Evolutionary conservation across 495 filamentous ascomycete genomes (phyloP), one percentile per base, ranked within the genome.

Genomic region (Mycothermus thermophilus): DNA sequence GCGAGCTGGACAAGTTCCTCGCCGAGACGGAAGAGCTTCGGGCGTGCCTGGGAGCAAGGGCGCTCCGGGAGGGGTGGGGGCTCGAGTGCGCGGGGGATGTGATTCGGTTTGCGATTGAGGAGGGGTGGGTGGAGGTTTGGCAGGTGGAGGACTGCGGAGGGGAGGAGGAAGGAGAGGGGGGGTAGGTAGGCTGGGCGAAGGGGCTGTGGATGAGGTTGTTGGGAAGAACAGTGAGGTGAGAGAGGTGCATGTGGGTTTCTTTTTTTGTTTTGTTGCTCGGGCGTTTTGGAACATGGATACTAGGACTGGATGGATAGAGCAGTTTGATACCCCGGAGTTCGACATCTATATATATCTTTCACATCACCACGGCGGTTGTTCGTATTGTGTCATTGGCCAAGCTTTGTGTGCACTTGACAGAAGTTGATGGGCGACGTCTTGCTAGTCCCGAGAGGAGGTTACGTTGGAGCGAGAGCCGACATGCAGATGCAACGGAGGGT

Each of bases 81-180:
- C 66, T 67, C 41, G 47, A 39, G 14, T 53, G 58, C 27, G 64
- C 63, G 1, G 60, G 47, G 17, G 63, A 62, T 26, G 49, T 64
- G 26, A 56, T 66, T 15, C 34, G 48, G 15, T 68, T 58, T 36
- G 59, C 59, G 15, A 43, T 59, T 8, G 63, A 67, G 42, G 45
- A 55, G 3, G 64, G 60, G 11, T 68, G 63, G 63, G 38, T 68
- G 8, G 53, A 47, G 2, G 54, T 60, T 43, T 50, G 54, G n/a
- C 59, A 68, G 45, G 20, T 68, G 31, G 46, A 60, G 48, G 63
- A 46, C 4, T 6, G 6, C 52, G 44, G 4, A 12, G 9, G 24
- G 24, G 27, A 30, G 47, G 32, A 21, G 16, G 29, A n/a, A 17
- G 40, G 11, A 14, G 27, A 21, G 19, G 28, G 29, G 8, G 30